Evolutionary conservation across 2,329 filamentous ascomycete species (phyloP), one percentile per base, ranked within the genome.

Genomic region (Alternaria solani): DNA sequence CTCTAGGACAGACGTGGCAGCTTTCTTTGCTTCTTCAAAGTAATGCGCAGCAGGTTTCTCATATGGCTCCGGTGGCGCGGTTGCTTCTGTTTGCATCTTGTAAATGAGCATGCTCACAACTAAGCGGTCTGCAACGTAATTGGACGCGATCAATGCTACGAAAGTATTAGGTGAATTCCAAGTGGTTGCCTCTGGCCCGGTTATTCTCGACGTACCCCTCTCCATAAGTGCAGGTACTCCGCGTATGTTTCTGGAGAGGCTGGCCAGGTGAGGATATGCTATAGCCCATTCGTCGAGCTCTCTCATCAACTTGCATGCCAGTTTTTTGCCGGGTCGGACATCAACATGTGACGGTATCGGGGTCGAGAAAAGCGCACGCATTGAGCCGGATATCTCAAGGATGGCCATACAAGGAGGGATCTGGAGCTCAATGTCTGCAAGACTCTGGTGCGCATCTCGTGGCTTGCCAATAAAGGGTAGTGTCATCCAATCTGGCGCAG

Each of bases 401-500:
- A 67, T 54, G 5, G 53, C 54, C 12, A 66, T 69, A 43, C 71
- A 75, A 11, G 36, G 57, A 9, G 74, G 75, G 12, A 75, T 71
- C 42, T 63, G 58, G 2, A 77, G 69, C 28, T 75, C 60, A 16
- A 77, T 68, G 20, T 74, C 69, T 34, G 64, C 51, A 3, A 77
- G 66, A 3, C 58, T 56, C 42, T 73, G 70, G 43, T 72, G 71
- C 2, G 71, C 70, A 32, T 71, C 73, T 39, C 65, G 71, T 1
- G 62, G 51, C 51, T 66, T 64, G 47, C 55, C 59, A 14, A 61
- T 30, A 26, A 76, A 77, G 1, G 75, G 75, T 5, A 73, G 42
- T 3, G 65, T 71, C 68, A 75, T 69, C 75, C 75, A 77, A 23
- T 73, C 69, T 2, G 51, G 61, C 0, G 63, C 63, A 0, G 73